Base-by-base conservation (phyloP, 331 rosid genomes). In the Malus hybrid region DNA sequence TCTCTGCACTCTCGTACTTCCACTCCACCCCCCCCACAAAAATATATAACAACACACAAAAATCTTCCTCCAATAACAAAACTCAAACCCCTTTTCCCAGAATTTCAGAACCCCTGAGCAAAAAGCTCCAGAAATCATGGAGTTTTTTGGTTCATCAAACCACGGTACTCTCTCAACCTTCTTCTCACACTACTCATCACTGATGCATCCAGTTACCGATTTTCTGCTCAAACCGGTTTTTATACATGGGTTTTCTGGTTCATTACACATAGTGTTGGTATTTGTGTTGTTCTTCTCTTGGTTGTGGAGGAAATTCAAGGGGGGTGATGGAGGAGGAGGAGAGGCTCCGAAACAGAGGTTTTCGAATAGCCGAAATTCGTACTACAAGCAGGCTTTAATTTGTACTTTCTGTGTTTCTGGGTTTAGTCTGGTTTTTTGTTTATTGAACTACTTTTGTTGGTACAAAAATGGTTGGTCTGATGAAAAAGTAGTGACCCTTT, bases 201-300 rank as follows among this genome's bases (percentile, higher is more conserved):
- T 34, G 22, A 69, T 71, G 86, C 16, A 80, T 76, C n/a, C 86
- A 68, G 71, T 65, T 31, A 20, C 82, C 31, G 66, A 28, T 44
- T 83, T 91, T 78, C 82, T 88, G 54, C 42, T 90, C 4, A 52
- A 85, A 72, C 94, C 88, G 71, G 36, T 78, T 85, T 88, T 86
- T 82, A 75, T 88, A 6, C 96, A 80, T 46, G 83, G 85, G 24
- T 52, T 88, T 34, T 91, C 98, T 29, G 78, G 78, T 14, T 56
- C 75, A 12, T 28, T 83, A 57, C 96, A 90, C 70, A 34, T 91
- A 8, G 70, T 85, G 14, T 75, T 91, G 73, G 63, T 93, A 5
- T 5, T 80, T 1, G 75, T 42, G 10, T 73, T 93, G 73, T 73
- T 70, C 5, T 18, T 86, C 66, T 81, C 84, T 15, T 88, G 86